Percentiles rank a stretch among this genome's conserved stretches.
phyloP scores from a whole-genome alignment of 225 moss, liverwort and hornwort genomes.

The Asterella californica region DNA sequence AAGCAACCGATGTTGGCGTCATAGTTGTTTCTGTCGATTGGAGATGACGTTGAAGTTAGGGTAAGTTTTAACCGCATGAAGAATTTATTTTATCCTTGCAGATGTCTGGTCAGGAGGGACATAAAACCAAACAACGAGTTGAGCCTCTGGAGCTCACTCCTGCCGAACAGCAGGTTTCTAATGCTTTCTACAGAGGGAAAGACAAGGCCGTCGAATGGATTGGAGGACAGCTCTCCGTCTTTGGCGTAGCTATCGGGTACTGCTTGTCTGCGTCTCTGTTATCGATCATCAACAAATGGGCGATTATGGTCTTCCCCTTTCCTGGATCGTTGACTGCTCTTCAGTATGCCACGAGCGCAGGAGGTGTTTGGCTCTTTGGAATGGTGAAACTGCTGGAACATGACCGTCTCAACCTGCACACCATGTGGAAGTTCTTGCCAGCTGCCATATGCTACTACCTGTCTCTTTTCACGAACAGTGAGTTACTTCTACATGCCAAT shows the following conservation, averaged over 20 bases:
- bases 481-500: constrained; percentile 82
- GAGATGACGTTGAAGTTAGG: neutral
- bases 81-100: neutral
- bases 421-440: constrained; percentile 78
- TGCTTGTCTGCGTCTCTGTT: constrained; percentile 76
- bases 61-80: neutral
- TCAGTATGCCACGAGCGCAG: constrained; percentile 69
- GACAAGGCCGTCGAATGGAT: constrained; percentile 15
- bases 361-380: constrained; percentile 58
- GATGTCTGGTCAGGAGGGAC: constrained; percentile 11
- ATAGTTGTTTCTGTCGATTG: neutral
- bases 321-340: constrained; percentile 74
- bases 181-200: constrained; percentile 15
- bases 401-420: constrained; percentile 54
- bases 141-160: constrained; percentile 32
- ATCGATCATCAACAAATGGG: constrained; percentile 95
- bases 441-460: constrained; percentile 78
- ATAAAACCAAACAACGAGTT: constrained; percentile 2
- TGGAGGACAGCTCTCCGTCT: constrained; percentile 44
- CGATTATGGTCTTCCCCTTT: constrained; percentile 80
- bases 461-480: constrained; percentile 81
- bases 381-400: constrained; percentile 52
- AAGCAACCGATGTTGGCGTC: neutral
- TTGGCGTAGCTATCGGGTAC: constrained; percentile 69
- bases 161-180: constrained; percentile 26